Base-by-base conservation (phyloP, 1,139 yeast species). In the Groenewaldozyma auringiensis region DNA sequence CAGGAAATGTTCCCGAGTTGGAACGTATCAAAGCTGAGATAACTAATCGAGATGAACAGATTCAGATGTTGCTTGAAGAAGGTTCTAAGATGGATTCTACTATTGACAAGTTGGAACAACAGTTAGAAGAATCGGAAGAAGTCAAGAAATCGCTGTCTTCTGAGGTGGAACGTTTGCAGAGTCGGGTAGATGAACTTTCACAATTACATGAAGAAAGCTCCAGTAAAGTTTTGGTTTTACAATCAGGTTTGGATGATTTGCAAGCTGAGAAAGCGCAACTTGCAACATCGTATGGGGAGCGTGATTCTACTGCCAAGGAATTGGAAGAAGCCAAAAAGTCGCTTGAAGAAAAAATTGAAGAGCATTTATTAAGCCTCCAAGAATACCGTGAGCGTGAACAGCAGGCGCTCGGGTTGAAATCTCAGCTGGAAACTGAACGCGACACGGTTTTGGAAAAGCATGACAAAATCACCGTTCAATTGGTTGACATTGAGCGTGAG, bases 131-230 rank as follows among this genome's bases (percentile, higher is more conserved):
- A 50, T 49, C 62, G 2, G 63, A 59, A 51, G 56, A 51, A 25
- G 42, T 54, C 40, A 61, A 55, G 41, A 47, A 53, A 6, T 63
- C 66, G 2, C 62, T 70, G 16, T 57, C 50, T 14, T 59, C 57
- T 35, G 65, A 62, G 46, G 61, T 61, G 43, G 60, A 56, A 4
- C 55, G 62, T 22, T 52, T 62, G 25, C 62, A 60, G 34, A 56
- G 58, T 36, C 49, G 56, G 51, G 57, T 62, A 6, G 55, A 53
- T 22, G 59, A 56, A 25, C 51, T 58, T 20, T 65, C 40, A 2
- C 44, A 29, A 17, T 51, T 49, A 9, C 53, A 53, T 38, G 58
- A 52, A 17, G 46, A 44, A 17, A 38, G 46, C 16, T 41, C 43
- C 4, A n/a, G 40, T 16, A 42, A 45, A 40, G 29, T 54, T 14